These are phyloP conservation scores for Solanum pinnatisectum DNA, from an alignment of 257 asterid species.

Conservation along the genomic window DNA sequence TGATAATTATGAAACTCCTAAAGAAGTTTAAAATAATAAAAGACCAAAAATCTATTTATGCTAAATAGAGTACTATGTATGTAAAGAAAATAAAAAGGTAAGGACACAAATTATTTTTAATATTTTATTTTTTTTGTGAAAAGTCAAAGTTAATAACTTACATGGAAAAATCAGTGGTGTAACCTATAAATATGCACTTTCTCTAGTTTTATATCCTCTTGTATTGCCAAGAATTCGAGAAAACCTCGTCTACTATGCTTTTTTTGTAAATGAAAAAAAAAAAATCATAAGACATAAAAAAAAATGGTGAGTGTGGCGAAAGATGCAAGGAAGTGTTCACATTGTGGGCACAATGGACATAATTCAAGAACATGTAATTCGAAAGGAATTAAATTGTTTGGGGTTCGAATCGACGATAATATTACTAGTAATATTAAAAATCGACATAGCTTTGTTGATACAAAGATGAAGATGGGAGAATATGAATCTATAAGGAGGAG, in stretches of 20 bases:
- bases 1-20: background rate
- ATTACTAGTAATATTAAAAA: background rate
- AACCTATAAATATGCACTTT: background rate
- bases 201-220: background rate
- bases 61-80: background rate
- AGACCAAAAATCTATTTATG: background rate
- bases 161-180: background rate
- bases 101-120: background rate
- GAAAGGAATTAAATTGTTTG: slow-evolving; percentile 38
- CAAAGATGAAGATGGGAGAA: background rate
- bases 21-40: background rate
- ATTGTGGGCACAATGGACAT: slow-evolving; percentile 27
- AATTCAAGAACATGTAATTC: slow-evolving; percentile 19
- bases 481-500: slow-evolving; percentile 17
- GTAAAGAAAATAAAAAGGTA: background rate
- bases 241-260: background rate
- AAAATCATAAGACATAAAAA: background rate
- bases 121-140: background rate
- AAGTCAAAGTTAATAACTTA: background rate
- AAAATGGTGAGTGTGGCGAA: background rate
- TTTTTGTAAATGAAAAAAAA: background rate
- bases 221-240: background rate
- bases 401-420: slow-evolving; percentile 29
- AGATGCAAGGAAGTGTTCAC: slow-evolving; percentile 11
- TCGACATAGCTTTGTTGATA: background rate